Evolutionary conservation across 2,329 filamentous ascomycete species (phyloP), one percentile per base, ranked within the genome.

Genomic region (Claviceps arundinis): DNA sequence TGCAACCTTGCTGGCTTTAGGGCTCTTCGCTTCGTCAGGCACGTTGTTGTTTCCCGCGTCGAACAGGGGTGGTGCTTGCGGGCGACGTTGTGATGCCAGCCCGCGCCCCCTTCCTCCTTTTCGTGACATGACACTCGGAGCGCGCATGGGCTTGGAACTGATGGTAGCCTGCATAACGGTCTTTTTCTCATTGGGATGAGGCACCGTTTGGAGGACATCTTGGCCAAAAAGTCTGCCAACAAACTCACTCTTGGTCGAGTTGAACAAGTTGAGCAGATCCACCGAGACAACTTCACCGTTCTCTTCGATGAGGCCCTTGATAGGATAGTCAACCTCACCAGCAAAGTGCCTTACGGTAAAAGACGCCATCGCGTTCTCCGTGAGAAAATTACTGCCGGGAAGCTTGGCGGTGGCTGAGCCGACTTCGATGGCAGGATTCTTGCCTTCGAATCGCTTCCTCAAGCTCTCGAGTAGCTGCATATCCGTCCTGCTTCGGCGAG

Each of bases 281-380:
- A 89, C 91, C 4, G 90, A 95, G 56, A 98, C 93, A 56, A 95
- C 82, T 65, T 98, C 93, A 50, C 90, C 89, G 58, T 98, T 98
- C 69, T 95, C 90, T 67, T 98, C 93, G 2, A 97, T 78, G 22
- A 98, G 73, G 5, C 88, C 88, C 60, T 85, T 84, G 55, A 94
- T 79, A 2, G 88, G 84, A 64, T 98, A 98, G 55, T 98, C 93
- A 5, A 98, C 88, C 65, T 97, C 93, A 49, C 93, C 93, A 41
- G 91, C 91, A 67, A 94, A 98, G 68, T 98, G 93, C 67, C 87
- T 89, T 52, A 98, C 83, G 0, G 89, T 90, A 70, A 98, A 98
- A 9, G 80, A 79, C 5, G 89, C 85, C 0, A 86, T 76, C 0
- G 80, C 77, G 67, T 94, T 94, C 56, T 88, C 84, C 0, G 90